phyloP scores from a whole-genome alignment of 1,139 yeast genomes.

The Yamadazyma buinensis region DNA sequence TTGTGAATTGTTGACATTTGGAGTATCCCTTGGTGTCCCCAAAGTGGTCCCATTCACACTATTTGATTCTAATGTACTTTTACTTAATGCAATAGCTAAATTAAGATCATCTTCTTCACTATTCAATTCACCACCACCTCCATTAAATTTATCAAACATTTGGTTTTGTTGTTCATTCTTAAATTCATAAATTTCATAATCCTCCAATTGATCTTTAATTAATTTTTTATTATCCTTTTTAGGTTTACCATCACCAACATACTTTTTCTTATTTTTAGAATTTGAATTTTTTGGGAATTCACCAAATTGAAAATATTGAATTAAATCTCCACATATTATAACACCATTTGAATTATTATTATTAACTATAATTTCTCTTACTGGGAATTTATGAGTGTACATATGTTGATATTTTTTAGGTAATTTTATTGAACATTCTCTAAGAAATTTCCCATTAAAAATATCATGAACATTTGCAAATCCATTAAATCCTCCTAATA shows the following conservation, averaged over 20 bases:
- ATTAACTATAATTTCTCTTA: constrained; percentile 37
- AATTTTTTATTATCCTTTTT: constrained; percentile 13
- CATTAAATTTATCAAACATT: constrained; percentile 45
- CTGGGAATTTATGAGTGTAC: constrained; percentile 32
- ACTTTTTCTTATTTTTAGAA: constrained; percentile 15
- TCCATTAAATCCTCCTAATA: constrained; percentile 65
- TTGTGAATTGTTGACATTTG: not conserved
- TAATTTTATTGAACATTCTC: constrained; percentile 45
- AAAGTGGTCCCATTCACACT: too few species aligned
- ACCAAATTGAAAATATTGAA: constrained; percentile 67
- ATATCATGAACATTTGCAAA: constrained; percentile 59
- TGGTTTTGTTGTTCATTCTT: constrained; percentile 17
- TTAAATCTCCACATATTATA: constrained; percentile 49
- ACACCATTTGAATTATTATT: constrained; percentile 49
- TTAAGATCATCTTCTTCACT: constrained; percentile 44
- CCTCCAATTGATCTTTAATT: constrained; percentile 36
- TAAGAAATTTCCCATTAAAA: constrained; percentile 52
- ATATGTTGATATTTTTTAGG: constrained; percentile 35
- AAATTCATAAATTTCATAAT: constrained; percentile 27
- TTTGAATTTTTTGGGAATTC: constrained; percentile 2
- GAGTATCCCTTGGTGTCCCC: not conserved
- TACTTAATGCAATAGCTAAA: constrained; percentile 52
- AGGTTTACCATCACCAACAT: constrained; percentile 12
- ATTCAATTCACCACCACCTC: constrained; percentile 17
- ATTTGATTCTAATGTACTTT: constrained; percentile 19